Evolutionary conservation across 805 yeast genomes (phyloP), one percentile per base, ranked within the genome.

Genomic region (Metschnikowia gelsemii): DNA sequence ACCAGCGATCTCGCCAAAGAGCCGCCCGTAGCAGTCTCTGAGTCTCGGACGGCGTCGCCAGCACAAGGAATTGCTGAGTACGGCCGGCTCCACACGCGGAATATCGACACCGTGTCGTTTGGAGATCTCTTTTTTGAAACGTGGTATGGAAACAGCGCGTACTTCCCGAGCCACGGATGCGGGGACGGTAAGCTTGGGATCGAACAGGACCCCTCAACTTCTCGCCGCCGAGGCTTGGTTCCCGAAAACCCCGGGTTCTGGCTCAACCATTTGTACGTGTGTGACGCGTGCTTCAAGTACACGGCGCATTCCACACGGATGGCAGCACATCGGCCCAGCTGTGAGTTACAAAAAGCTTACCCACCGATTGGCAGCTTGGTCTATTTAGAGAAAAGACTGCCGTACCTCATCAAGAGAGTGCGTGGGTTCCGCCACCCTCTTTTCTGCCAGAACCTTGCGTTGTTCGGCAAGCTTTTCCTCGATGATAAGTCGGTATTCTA

Each of bases 401-500:
- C 55, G 6, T 58, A 56, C 33, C 30, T 78, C 4, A 85, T 91
- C 24, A 63, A 86, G 39, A 78, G 78, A 49, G 79, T 91, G 2
- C 76, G 79, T 51, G 96, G 96, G 1, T 67, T 71, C 8, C 70
- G 75, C 30, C 78, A 84, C 52, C 68, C 72, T 41, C 61, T 88
- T 19, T 88, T 82, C 50, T 80, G 96, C 49, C 98, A 91, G 59
- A 82, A 87, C 51, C 62, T 93, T 44, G 81, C 91, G 46, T 69
- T 93, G 5, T 83, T 91, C 60, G 93, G 95, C 0, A 88, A 90
- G 62, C 74, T 93, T 27, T 93, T 87, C 55, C 72, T 93, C 7
- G 96, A 89, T 47, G 88, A 87, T 59, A 93, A 93, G 63, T 87
- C 96, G 0, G 83, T 91, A 23, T 87, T 81, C 61, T 91, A 84